Evolutionary conservation across 306 rosid species (phyloP).

Genomic region (Biancaea sappan): DNA sequence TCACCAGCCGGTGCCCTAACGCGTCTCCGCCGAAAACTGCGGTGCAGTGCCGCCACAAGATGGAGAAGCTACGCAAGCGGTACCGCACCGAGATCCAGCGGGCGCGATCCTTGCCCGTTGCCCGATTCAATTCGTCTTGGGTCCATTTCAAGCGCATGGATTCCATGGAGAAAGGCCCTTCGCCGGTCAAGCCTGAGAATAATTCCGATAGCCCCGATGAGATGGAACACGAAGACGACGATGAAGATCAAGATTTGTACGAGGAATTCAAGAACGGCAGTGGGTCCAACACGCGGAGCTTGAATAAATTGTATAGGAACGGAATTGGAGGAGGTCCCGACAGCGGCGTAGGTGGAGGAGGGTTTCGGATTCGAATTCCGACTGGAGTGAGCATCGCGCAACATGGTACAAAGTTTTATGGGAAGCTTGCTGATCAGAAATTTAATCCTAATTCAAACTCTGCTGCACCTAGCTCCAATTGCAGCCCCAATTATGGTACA

Average conservation of each 20-base stretch:
- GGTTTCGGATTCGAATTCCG: conserved; percentile 80
- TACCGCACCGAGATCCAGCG: conserved; percentile 92
- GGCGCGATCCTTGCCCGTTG: conserved; percentile 60
- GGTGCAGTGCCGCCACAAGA: conserved; percentile 96
- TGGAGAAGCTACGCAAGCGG: conserved; percentile 91
- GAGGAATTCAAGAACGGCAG: conserved; percentile 61
- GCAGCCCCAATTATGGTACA: conserved; percentile 42
- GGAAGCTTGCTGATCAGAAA: conserved; percentile 47
- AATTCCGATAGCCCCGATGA: conserved; percentile 53
- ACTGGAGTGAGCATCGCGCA: conserved; percentile 75
- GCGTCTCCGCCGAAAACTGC: conserved; percentile 80
- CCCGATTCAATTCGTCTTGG: conserved; percentile 71
- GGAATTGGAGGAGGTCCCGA: conserved; percentile 35
- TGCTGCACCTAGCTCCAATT: conserved; percentile 29
- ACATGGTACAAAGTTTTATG: conserved; percentile 57
- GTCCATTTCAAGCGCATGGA: conserved; percentile 93
- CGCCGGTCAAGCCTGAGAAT: conserved; percentile 48
- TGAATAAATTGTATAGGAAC: conserved; percentile 66
- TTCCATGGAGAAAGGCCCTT: conserved; percentile 85
- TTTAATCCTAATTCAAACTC: conserved; percentile 47
- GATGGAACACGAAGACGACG: conserved; percentile 50
- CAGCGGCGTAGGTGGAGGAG: conserved; percentile 35
- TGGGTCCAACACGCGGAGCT: conserved; percentile 53
- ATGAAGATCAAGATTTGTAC: conserved; percentile 62
- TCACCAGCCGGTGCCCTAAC: conserved; percentile 63